Evolutionary conservation across 1,284 basidiomycete genomes (phyloP).

Genomic region (Naganishia albida): DNA sequence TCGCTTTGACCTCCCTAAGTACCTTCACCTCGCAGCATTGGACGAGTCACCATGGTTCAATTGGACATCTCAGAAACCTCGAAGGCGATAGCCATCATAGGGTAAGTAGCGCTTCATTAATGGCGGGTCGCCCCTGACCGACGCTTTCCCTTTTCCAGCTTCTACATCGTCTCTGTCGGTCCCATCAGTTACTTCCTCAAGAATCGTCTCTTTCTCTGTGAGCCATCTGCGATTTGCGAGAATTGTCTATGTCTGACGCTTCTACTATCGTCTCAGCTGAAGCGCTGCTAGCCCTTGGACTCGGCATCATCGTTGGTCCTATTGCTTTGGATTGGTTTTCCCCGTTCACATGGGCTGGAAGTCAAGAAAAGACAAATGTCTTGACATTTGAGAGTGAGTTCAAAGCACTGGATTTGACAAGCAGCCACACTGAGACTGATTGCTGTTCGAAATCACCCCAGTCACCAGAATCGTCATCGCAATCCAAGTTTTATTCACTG

Average conservation of each 20-base stretch:
- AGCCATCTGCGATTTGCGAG: constrained; percentile 26
- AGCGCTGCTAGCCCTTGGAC: constrained; percentile 87
- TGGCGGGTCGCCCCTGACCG: neutral
- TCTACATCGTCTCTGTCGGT: constrained; percentile 50
- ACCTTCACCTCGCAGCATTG: neutral
- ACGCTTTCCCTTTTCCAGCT: constrained; percentile 36
- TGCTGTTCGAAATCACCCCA: constrained; percentile 24
- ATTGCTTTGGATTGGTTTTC: constrained; percentile 43
- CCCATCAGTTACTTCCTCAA: constrained; percentile 54
- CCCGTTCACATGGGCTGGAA: constrained; percentile 72
- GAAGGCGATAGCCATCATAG: constrained; percentile 46
- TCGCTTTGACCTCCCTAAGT: neutral
- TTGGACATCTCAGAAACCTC: constrained; percentile 51
- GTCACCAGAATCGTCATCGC: constrained; percentile 90
- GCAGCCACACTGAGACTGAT: neutral
- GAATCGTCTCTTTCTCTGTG: constrained; percentile 54
- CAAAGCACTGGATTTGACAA: neutral
- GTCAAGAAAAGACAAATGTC: constrained; percentile 58
- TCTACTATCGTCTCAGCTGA: constrained; percentile 63
- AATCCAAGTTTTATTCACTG: constrained; percentile 87
- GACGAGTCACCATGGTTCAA: constrained; percentile 43
- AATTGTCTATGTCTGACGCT: neutral
- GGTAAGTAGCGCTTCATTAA: constrained; percentile 8
- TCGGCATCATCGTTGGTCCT: constrained; percentile 78
- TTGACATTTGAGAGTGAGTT: constrained; percentile 57